A percentile compares a stretch with the other conserved stretches of the same genome.
Evolutionary conservation across 1,284 basidiomycete genomes (phyloP).

Genomic region (Trametes versicolor): DNA sequence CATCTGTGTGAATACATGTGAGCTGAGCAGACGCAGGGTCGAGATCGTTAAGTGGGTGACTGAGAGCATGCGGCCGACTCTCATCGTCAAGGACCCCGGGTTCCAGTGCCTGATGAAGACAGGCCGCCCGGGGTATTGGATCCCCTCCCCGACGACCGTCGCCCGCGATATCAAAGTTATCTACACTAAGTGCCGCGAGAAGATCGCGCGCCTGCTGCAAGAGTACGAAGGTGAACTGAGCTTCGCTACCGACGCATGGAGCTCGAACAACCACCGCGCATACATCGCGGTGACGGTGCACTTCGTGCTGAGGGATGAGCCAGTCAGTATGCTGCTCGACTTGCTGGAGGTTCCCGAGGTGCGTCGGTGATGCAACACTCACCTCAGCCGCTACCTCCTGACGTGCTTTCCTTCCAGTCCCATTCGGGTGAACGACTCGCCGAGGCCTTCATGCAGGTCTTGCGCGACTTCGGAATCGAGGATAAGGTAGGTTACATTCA

Average conservation of each 20-base stretch:
- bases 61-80: slow-evolving; percentile 32
- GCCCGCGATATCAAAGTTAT: slow-evolving; percentile 26
- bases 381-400: too few species aligned
- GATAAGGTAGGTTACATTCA: background rate
- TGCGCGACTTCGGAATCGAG: background rate
- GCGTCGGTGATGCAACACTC: too few species aligned
- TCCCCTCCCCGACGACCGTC: slow-evolving; percentile 34
- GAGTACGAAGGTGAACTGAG: background rate
- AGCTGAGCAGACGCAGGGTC: slow-evolving; percentile 17
- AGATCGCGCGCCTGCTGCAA: slow-evolving; percentile 14
- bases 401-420: too few species aligned
- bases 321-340: too few species aligned
- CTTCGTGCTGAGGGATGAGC: background rate
- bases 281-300: background rate
- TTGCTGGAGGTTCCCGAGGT: too few species aligned
- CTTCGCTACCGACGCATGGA: background rate
- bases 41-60: slow-evolving; percentile 32
- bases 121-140: slow-evolving; percentile 30
- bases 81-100: slow-evolving; percentile 31
- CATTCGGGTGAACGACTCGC: background rate
- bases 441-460: background rate
- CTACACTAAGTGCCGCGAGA: slow-evolving; percentile 1
- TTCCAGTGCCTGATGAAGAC: slow-evolving; percentile 39
- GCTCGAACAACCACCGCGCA: background rate
- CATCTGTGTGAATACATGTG: slow-evolving; percentile 31